Evolutionary conservation across 257 asterid species (phyloP), one percentile per base, ranked within the genome.

Genomic region (Sherardia arvensis): DNA sequence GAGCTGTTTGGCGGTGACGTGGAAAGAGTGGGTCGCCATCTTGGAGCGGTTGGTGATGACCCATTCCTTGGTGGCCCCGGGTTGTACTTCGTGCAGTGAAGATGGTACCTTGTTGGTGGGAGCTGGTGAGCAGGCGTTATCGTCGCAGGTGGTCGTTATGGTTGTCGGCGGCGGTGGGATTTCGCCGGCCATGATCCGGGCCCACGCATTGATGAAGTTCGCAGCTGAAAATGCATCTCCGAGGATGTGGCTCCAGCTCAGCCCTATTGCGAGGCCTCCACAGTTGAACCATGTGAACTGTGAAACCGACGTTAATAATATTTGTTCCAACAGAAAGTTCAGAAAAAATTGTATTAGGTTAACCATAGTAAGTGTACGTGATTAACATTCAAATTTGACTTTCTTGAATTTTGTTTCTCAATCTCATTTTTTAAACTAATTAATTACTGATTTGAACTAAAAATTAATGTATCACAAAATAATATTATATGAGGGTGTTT

Each of bases 141-240:
- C 8, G 23, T 40, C 1, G n/a, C 38, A 6, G 17, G 27, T 0
- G 36, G 28, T 51, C 58, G 14, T 49, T 49, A 18, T 0, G 36
- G 28, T 51, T 53, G 14, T 49, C 56, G 34, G 32, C 56, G 12
- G 56, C 7, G 25, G 26, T 7, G 25, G 56, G 26, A 1, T 11
- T 53, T 66, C 63, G 60, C 66, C 72, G 34, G 71, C 63, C 79
- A 81, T 64, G 59, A 83, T 18, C 8, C 71, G 69, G 4, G 78
- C 90, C 86, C 85, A 87, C 29, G 25, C 45, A 55, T 80, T 83
- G 79, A 90, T 61, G 80, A 82, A 84, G 3, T 73, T 63, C 51
- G 82, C 62, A 64, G 91, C 94, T 76, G 88, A 67, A 74, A 78
- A 87, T 67, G 81, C 85, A 74, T 85, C 95, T 73, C 97, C 97